Base-by-base conservation (phyloP, 2,329 filamentous ascomycete genomes). In the Fusarium clavum region DNA sequence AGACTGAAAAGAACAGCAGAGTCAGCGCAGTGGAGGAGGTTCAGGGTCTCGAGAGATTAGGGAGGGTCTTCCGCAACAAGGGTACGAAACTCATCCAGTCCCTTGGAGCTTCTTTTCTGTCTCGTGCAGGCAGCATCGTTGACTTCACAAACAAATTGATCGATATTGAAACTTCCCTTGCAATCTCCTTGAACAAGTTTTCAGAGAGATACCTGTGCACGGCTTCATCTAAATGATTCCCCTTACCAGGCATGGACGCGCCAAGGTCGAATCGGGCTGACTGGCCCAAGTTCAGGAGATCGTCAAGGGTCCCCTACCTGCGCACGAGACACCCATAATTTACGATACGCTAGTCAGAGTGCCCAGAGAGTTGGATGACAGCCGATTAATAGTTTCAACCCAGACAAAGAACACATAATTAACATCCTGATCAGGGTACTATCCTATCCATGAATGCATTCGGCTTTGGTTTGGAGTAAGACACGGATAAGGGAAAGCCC, bases 1-100 rank as follows among this genome's bases (percentile, higher is more conserved):
- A 52, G 53, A 47, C 40, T 24, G 52, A 64, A 41, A 24, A 48
- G 34, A 65, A 65, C 27, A 56, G 49, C 67, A 70, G 44, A 55
- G 59, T 43, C 29, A 68, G 34, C 38, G 10, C 38, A 68, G 52
- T 52, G 57, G 55, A 68, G 64, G 55, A 64, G 59, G 46, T 34
- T 57, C 65, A 70, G 66, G 72, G 71, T 57, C 58, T 64, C 46
- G 58, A 63, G 70, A 75, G 61, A 75, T 75, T 74, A 56, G 57
- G 63, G 68, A 71, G 72, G 61, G 65, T 65, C 70, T 73, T 47
- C 57, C 45, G 49, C 41, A 22, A 57, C 71, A 75, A 58, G 73
- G 73, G 56, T 73, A 25, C 61, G 67, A 70, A 75, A 75, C 73
- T 52, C 49, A 49, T 52, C 51, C 64, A 59, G 57, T 55, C 38